Conservation (phyloP, 2,329 filamentous ascomycete genomes). For the Myriangium duriaei region DNA sequence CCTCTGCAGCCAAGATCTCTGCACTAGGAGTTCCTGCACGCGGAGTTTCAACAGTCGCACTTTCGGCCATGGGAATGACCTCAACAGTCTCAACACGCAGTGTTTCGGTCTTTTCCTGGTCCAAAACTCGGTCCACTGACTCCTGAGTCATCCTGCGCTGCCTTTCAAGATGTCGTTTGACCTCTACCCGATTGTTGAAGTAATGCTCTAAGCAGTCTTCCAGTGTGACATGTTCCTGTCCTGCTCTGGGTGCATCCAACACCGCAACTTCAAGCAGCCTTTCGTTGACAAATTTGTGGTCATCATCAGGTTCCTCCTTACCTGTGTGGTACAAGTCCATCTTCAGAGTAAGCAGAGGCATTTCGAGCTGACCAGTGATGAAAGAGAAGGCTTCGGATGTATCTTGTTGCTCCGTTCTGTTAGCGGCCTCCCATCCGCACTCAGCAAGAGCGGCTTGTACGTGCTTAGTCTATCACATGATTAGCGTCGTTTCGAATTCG, state of each 20-base stretch:
- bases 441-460: conserved; percentile 71
- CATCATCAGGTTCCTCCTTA: conserved; percentile 66
- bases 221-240: conserved; percentile 55
- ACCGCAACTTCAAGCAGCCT: conserved; percentile 81
- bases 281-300: conserved; percentile 92
- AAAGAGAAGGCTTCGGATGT: conserved; percentile 93
- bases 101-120: conserved; percentile 23
- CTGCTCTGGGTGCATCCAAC: conserved; percentile 55
- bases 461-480: conserved; percentile 59
- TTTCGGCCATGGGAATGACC: conserved; percentile 17
- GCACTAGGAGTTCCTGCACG: conserved; percentile 13
- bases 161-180: conserved; percentile 56
- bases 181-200: conserved; percentile 88
- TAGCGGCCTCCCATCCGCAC: conserved; percentile 81
- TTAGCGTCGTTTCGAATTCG: conserved; percentile 1
- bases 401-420: conserved; percentile 72
- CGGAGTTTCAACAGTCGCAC: conserved; percentile 14
- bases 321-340: conserved; percentile 93
- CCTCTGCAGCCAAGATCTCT: conserved; percentile 1
- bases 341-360: conserved; percentile 79
- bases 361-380: conserved; percentile 76
- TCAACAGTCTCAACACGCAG: conserved; percentile 35
- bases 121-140: conserved; percentile 12
- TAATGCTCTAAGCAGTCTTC: conserved; percentile 90
- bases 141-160: conserved; percentile 33